Conservation (phyloP, 805 yeast species). For the Suhomyces sp. region DNA sequence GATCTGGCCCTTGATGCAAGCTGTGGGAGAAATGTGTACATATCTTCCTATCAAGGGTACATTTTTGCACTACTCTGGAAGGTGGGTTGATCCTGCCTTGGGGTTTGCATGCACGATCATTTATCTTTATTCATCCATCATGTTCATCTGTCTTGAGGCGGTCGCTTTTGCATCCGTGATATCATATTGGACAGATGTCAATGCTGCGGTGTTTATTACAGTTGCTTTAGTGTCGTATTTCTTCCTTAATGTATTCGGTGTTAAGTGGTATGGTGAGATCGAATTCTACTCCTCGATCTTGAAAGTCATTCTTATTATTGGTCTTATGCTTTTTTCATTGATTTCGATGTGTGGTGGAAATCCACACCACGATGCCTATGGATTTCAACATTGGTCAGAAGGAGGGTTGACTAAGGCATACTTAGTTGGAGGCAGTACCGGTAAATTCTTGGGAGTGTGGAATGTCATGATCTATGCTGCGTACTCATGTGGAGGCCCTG, state of each 20-base stretch:
- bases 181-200: conserved; percentile 30
- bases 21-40: conserved; percentile 39
- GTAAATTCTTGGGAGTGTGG: conserved; percentile 64
- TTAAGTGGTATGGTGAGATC: conserved; percentile 53
- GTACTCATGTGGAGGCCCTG: conserved; percentile 59
- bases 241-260: conserved; percentile 43
- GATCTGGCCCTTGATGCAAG: conserved; percentile 37
- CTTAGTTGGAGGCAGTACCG: conserved; percentile 49
- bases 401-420: conserved; percentile 33
- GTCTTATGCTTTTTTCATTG: conserved; percentile 37
- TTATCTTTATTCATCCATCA: conserved; percentile 33
- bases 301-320: conserved; percentile 38
- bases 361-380: conserved; percentile 34
- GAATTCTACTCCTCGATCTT: conserved; percentile 48
- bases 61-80: conserved; percentile 33
- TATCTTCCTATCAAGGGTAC: conserved; percentile 38
- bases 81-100: conserved; percentile 37
- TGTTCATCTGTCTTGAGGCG: conserved; percentile 34
- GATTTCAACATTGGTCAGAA: conserved; percentile 35
- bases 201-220: conserved; percentile 33
- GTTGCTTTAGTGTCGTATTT: conserved; percentile 26
- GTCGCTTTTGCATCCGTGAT: conserved; percentile 33
- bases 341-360: conserved; percentile 40
- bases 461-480: conserved; percentile 63
- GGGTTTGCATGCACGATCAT: conserved; percentile 35